These are phyloP conservation scores for Fusarium falciforme DNA, from an alignment of 2,329 filamentous ascomycete genomes.

Conservation along the genomic window DNA sequence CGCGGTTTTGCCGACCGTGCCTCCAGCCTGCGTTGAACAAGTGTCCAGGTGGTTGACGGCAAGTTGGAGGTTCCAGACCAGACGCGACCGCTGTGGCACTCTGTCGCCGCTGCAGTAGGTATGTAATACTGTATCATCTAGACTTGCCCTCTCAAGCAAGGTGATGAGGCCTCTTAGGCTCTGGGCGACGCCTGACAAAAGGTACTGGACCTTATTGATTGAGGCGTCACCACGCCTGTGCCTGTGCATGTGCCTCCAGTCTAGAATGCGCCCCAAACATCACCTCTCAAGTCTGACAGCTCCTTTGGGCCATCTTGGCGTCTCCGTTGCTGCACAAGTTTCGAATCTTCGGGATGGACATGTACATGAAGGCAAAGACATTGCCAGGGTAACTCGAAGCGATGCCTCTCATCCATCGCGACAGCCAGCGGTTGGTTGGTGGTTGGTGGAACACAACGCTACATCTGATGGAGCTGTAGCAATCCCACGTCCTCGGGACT, in stretches of 20 bases:
- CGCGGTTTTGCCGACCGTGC: slow-evolving; percentile 7
- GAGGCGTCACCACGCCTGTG: not conserved
- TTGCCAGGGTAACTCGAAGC: slow-evolving; percentile 54
- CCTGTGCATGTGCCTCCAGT: not conserved
- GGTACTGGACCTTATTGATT: not conserved
- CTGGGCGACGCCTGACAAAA: not conserved
- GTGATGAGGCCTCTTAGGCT: not conserved
- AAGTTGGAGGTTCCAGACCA: not conserved
- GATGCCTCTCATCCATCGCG: slow-evolving; percentile 54
- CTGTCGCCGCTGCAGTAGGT: not conserved
- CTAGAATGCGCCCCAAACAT: not conserved
- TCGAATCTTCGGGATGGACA: slow-evolving; percentile 53
- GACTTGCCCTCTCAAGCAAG: not conserved
- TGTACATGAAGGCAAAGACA: slow-evolving; percentile 57
- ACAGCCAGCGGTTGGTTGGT: slow-evolving; percentile 60
- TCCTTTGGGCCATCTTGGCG: not conserved
- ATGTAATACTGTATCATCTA: not conserved
- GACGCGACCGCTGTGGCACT: not conserved
- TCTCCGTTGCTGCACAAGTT: slow-evolving; percentile 37
- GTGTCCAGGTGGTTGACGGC: not conserved
- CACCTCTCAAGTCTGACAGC: not conserved
- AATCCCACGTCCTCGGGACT: not conserved
- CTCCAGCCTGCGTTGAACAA: slow-evolving; percentile 5
- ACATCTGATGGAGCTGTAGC: not conserved
- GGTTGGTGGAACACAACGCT: slow-evolving; percentile 56